Conservation (phyloP, 106 monocot species). For the Gastrodia elata region DNA sequence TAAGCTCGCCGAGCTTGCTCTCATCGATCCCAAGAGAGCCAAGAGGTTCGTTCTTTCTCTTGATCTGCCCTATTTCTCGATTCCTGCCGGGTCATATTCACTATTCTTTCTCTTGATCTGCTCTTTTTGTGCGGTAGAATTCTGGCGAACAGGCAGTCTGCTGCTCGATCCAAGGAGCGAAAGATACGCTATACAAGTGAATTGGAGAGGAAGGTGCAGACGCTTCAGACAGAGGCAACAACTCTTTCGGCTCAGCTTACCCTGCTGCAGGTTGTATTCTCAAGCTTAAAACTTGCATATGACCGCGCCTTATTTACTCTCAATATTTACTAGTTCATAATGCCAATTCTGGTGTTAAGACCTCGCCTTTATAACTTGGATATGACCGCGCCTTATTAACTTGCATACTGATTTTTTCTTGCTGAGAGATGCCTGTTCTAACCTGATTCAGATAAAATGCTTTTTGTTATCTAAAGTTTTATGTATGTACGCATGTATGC, state of each 20-base stretch:
- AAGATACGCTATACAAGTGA: slow-evolving; percentile 54
- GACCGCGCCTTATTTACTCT: no score
- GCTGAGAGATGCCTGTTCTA: neutral
- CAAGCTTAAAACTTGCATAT: neutral
- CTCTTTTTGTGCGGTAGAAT: slow-evolving; percentile 24
- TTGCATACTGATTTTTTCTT: neutral
- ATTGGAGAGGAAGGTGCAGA: slow-evolving; percentile 64
- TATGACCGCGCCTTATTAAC: neutral
- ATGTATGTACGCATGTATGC: no score
- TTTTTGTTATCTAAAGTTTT: no score
- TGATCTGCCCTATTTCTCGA: neutral
- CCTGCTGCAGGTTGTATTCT: slow-evolving; percentile 39
- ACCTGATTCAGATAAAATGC: no score
- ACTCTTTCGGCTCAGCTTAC: slow-evolving; percentile 64
- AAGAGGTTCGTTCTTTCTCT: slow-evolving; percentile 43
- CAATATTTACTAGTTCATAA: neutral
- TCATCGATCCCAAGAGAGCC: slow-evolving; percentile 85
- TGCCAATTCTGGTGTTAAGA: neutral
- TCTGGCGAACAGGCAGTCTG: slow-evolving; percentile 69
- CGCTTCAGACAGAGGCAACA: slow-evolving; percentile 62
- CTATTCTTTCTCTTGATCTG: neutral
- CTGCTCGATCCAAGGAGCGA: slow-evolving; percentile 63
- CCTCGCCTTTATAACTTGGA: neutral
- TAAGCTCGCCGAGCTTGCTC: slow-evolving; percentile 73
- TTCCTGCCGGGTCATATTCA: neutral